Percentiles rank a stretch among this genome's conserved stretches.
phyloP scores from a whole-genome alignment of 441 rosid species.

The Omphalea diandra region DNA sequence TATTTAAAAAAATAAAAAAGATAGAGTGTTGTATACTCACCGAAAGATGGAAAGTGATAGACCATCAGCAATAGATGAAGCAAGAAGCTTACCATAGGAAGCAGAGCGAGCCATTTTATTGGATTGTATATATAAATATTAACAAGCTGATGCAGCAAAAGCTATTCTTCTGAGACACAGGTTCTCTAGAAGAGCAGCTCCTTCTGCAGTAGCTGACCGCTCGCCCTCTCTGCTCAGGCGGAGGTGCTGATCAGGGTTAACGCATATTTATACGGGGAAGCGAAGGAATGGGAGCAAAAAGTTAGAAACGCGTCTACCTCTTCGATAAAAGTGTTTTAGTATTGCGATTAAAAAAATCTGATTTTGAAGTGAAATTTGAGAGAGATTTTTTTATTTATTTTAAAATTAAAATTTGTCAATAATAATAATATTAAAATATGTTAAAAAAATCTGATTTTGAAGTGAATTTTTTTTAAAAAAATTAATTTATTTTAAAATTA shows the following conservation, averaged over 20 bases:
- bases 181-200: constrained; percentile 16
- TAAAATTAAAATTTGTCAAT: too few species aligned
- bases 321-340: too few species aligned
- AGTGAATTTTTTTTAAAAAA: too few species aligned
- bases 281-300: too few species aligned
- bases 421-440: too few species aligned
- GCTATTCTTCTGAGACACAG: constrained; percentile 13
- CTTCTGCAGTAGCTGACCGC: constrained; percentile 28
- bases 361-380: too few species aligned
- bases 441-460: too few species aligned
- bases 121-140: neutral
- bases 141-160: constrained; percentile 18
- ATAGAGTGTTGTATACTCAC: constrained; percentile 8
- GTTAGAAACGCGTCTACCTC: too few species aligned
- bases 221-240: neutral
- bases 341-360: too few species aligned
- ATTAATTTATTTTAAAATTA: too few species aligned
- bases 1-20: neutral
- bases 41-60: constrained; percentile 28
- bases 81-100: constrained; percentile 27
- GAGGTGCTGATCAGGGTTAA: neutral
- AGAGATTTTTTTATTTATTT: too few species aligned
- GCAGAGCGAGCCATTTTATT: constrained; percentile 35
- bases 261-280: neutral
- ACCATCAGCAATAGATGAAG: constrained; percentile 19